These are phyloP conservation scores for Candida germanica DNA, from an alignment of 805 yeast species.

Conservation along the genomic window DNA sequence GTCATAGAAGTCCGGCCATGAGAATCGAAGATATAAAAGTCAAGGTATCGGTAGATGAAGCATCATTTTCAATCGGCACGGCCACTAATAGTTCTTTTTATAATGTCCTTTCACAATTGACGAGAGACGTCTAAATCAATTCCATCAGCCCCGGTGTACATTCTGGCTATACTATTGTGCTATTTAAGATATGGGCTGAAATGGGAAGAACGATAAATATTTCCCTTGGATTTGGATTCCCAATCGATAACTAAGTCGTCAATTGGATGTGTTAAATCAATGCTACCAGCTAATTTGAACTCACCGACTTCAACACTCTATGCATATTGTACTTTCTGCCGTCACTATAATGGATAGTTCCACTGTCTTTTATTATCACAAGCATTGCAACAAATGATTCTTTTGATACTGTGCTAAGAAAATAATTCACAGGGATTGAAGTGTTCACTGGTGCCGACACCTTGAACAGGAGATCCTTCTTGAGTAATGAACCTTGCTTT, in stretches of 20 bases:
- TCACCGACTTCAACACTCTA: conserved; percentile 21
- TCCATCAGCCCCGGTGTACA: too few species aligned
- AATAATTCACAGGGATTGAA: conserved; percentile 33
- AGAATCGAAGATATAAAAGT: conserved; percentile 30
- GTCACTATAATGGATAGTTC: conserved; percentile 33
- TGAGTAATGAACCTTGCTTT: conserved; percentile 18
- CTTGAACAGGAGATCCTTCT: conserved; percentile 14
- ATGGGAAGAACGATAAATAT: conserved; percentile 23
- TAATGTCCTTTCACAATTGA: too few species aligned
- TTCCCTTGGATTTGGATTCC: conserved; percentile 29
- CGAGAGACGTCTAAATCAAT: too few species aligned
- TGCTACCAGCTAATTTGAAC: conserved; percentile 22
- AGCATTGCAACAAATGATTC: conserved; percentile 21
- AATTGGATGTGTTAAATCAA: conserved; percentile 18
- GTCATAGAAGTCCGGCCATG: conserved; percentile 30
- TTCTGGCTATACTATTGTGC: conserved; percentile 27
- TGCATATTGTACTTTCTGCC: conserved; percentile 26
- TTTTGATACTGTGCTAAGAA: conserved; percentile 19
- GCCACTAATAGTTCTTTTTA: background rate
- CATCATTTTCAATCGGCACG: conserved; percentile 26
- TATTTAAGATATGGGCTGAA: conserved; percentile 36
- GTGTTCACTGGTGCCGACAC: conserved; percentile 35
- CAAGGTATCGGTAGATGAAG: conserved; percentile 30
- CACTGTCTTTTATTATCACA: conserved; percentile 26
- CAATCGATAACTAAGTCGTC: too few species aligned